phyloP scores from a whole-genome alignment of 2,329 filamentous ascomycete genomes.

The Escovopsis sp. region DNA sequence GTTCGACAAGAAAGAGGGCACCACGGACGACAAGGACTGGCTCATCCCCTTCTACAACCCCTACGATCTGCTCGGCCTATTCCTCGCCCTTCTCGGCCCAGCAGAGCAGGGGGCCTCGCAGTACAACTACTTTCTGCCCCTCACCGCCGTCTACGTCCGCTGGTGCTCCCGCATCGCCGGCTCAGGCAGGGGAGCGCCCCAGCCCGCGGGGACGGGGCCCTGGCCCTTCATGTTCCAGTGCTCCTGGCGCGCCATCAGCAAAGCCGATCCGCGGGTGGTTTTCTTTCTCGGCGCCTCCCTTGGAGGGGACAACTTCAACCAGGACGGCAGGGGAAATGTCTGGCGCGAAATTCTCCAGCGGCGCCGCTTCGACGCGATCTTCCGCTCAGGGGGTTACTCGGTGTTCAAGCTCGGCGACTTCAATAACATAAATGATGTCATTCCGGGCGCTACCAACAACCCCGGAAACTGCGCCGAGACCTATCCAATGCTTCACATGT shows the following conservation, averaged over 20 bases:
- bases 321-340: background rate
- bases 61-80: constrained; percentile 4
- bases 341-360: background rate
- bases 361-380: background rate
- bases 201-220: background rate
- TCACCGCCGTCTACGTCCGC: constrained; percentile 1
- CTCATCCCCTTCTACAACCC: constrained; percentile 1
- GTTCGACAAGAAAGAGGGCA: background rate
- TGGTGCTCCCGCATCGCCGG: constrained; percentile 2
- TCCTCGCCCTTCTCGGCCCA: constrained; percentile 3
- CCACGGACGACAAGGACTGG: too few relatives aligned
- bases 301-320: background rate
- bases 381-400: background rate
- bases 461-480: constrained; percentile 3
- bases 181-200: background rate
- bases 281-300: constrained; percentile 3
- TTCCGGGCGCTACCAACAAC: background rate
- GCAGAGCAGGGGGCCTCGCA: constrained; percentile 1
- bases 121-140: constrained; percentile 4
- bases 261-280: background rate
- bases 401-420: background rate
- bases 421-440: background rate
- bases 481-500: constrained; percentile 1
- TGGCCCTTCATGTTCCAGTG: constrained; percentile 5
- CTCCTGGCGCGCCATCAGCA: background rate